These are phyloP conservation scores for Mycena rebaudengoi DNA, from an alignment of 768 basidiomycete species.

Conservation along the genomic window DNA sequence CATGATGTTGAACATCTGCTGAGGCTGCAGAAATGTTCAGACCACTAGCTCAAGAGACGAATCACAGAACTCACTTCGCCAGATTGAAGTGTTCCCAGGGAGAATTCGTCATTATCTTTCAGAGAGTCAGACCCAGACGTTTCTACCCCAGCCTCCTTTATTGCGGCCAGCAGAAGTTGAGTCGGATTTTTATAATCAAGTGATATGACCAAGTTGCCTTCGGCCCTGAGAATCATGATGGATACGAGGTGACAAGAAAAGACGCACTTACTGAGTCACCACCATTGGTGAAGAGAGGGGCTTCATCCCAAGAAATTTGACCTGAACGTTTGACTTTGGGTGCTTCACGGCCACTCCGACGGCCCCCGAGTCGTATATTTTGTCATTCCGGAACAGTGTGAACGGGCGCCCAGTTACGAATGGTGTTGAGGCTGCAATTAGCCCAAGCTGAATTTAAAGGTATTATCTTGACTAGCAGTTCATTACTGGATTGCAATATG, in stretches of 20 bases:
- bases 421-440: slow-evolving; percentile 78
- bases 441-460: slow-evolving; percentile 58
- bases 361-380: slow-evolving; percentile 69
- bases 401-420: slow-evolving; percentile 81
- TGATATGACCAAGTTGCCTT: slow-evolving; percentile 76
- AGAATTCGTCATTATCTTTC: slow-evolving; percentile 67
- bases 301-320: slow-evolving; percentile 50
- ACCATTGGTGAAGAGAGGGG: slow-evolving; percentile 55
- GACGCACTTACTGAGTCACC: slow-evolving; percentile 59
- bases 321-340: slow-evolving; percentile 19
- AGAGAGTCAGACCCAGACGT: slow-evolving; percentile 36
- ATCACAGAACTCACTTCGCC: slow-evolving; percentile 36
- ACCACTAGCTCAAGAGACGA: too few relatives aligned
- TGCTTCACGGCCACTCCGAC: slow-evolving; percentile 66
- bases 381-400: slow-evolving; percentile 68
- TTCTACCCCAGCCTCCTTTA: slow-evolving; percentile 49
- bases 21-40: slow-evolving; percentile 39
- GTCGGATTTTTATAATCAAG: slow-evolving; percentile 69
- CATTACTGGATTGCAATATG: background rate
- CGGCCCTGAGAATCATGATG: slow-evolving; percentile 52
- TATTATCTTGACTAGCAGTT: background rate
- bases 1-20: slow-evolving; percentile 63
- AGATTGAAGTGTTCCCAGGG: slow-evolving; percentile 48
- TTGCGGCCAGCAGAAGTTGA: slow-evolving; percentile 61
- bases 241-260: background rate